phyloP scores from a whole-genome alignment of 2,329 filamentous ascomycete genomes.

The Ceratocystiopsis minuta region DNA sequence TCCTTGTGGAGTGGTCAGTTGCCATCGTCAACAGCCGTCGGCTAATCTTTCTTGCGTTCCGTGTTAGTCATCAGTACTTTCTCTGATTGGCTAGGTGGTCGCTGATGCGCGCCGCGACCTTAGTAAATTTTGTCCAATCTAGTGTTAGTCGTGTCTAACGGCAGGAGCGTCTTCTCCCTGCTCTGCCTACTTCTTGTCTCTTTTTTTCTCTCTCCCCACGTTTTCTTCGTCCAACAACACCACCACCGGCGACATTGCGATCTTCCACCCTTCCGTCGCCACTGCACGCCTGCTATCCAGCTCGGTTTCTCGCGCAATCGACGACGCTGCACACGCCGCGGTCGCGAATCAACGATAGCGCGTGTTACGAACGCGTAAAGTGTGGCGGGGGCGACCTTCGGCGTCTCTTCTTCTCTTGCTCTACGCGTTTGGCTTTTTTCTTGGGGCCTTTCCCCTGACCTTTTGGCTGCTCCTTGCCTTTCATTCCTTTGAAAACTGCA shows the following conservation, averaged over 20 bases:
- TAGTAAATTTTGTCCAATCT: no score
- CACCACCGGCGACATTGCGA: neutral
- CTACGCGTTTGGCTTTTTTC: neutral
- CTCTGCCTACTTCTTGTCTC: neutral
- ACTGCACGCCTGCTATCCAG: neutral
- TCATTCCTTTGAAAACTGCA: neutral
- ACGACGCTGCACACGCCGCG: no score
- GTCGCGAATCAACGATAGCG: neutral
- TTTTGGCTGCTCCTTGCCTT: neutral
- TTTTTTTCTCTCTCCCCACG: neutral
- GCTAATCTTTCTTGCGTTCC: no score
- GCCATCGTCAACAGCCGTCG: no score
- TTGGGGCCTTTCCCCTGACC: neutral
- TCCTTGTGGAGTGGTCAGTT: no score
- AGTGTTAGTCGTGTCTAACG: no score
- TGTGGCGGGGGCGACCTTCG: constrained; percentile 1
- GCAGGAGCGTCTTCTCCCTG: no score
- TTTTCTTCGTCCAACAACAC: neutral
- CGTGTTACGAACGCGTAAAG: constrained; percentile 9
- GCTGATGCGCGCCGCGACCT: no score
- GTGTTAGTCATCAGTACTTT: no score
- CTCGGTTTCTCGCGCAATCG: neutral
- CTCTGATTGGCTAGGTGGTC: no score
- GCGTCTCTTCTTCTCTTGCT: neutral
- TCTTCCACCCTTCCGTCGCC: no score